These are phyloP conservation scores for Penicillium paradoxum DNA, from an alignment of 495 filamentous ascomycete species.

Conservation along the genomic window DNA sequence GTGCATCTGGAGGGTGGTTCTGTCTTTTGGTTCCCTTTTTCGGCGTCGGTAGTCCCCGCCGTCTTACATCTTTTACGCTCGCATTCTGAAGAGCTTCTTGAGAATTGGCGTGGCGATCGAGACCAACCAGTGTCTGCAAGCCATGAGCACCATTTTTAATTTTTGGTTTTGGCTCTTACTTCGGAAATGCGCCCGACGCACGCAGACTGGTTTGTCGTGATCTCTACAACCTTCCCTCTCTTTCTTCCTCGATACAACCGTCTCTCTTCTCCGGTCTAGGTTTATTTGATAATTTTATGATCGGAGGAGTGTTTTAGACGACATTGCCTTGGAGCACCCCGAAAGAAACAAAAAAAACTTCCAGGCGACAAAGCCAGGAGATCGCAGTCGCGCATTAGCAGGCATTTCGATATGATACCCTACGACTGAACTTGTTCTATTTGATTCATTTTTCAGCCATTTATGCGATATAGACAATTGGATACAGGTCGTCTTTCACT, in stretches of 20 bases:
- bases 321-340: conserved; percentile 12
- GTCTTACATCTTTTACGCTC: conserved; percentile 6
- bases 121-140: background rate
- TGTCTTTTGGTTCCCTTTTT: conserved; percentile 30
- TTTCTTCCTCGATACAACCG: too few relatives aligned
- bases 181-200: background rate
- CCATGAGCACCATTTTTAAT: background rate
- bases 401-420: conserved; percentile 51
- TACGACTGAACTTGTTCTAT: conserved; percentile 40
- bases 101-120: background rate
- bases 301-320: background rate
- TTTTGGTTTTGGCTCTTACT: background rate
- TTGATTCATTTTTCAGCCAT: conserved; percentile 23
- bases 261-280: background rate
- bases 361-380: conserved; percentile 28
- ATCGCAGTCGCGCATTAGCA: conserved; percentile 46
- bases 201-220: background rate
- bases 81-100: background rate
- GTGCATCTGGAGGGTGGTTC: conserved; percentile 30
- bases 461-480: conserved; percentile 17
- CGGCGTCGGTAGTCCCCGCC: conserved; percentile 22
- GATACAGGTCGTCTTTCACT: conserved; percentile 1
- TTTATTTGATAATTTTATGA: background rate
- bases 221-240: too few relatives aligned
- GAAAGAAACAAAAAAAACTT: conserved; percentile 20